Base-by-base conservation (phyloP, 2,329 filamentous ascomycete genomes). In the Thelonectria blattea region DNA sequence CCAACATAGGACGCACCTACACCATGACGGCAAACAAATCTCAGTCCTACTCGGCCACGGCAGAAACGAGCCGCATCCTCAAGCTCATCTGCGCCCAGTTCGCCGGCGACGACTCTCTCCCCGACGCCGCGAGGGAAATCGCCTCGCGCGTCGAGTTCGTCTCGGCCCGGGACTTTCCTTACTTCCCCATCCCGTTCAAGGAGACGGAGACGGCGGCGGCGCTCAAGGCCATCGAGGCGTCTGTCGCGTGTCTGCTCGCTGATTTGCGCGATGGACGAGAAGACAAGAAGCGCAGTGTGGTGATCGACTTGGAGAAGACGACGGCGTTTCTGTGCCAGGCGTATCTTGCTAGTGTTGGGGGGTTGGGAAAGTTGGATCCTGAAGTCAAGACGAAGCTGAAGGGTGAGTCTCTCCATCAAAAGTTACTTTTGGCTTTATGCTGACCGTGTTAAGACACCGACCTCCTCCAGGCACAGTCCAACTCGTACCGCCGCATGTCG, bases 401-500 rank as follows among this genome's bases (percentile, higher is more conserved):
- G 64, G 73, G 73, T 73, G 27, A 30, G 27, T 30, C 27, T 7
- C 22, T 30, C 14, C 18, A 34, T 47, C 30, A 4, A 3, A 14
- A 17, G 27, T 39, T 45, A 8, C 20, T 18, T 0, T 50, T 22
- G 27, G 4, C 22, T 30, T 30, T 7, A 30, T 60, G 60, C 63
- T 45, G 64, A 32, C 22, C 34, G 18, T 42, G 14, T 3, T 53
- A 37, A 91, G 89, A 91, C 67, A 92, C 89, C 68, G 90, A 92
- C 74, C 75, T 92, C 20, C 77, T 91, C 5, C 78, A 84, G 62
- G 90, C 90, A 1, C 90, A 92, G 71, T 91, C 89, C 2, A 85
- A 87, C 62, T 78, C 85, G 7, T 92, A 92, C 71, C 85, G 90
- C 10, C 86, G 90, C 62, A 81, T 92, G 74, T 90, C 89, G 11